These are phyloP conservation scores for Debaryomyces udenii DNA, from an alignment of 1,139 yeast genomes.

Conservation along the genomic window DNA sequence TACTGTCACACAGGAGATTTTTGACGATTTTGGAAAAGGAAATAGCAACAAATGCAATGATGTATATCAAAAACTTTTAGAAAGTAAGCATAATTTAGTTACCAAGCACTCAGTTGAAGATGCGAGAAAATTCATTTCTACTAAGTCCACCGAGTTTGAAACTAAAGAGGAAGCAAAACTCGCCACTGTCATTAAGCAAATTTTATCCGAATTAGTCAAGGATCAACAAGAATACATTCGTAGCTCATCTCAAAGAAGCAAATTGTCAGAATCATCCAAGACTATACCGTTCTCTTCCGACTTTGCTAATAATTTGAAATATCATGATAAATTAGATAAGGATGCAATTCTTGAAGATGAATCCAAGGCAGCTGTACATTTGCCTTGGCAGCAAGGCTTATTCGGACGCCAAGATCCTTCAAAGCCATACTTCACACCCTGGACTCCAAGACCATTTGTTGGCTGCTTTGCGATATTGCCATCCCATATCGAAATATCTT, in stretches of 20 bases:
- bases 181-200: slow-evolving; percentile 53
- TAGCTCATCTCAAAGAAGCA: slow-evolving; percentile 29
- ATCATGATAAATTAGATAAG: slow-evolving; percentile 51
- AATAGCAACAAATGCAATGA: slow-evolving; percentile 37
- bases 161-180: slow-evolving; percentile 41
- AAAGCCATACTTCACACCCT: slow-evolving; percentile 91
- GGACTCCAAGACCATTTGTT: slow-evolving; percentile 92
- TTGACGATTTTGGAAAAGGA: slow-evolving; percentile 24
- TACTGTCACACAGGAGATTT: slow-evolving; percentile 24
- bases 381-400: slow-evolving; percentile 78
- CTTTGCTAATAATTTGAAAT: slow-evolving; percentile 58
- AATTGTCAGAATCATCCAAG: slow-evolving; percentile 32
- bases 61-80: slow-evolving; percentile 31
- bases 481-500: slow-evolving; percentile 86
- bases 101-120: slow-evolving; percentile 20
- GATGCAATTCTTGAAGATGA: slow-evolving; percentile 62
- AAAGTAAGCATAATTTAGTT: slow-evolving; percentile 33
- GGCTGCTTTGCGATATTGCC: slow-evolving; percentile 94
- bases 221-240: slow-evolving; percentile 55
- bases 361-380: slow-evolving; percentile 46
- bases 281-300: slow-evolving; percentile 51
- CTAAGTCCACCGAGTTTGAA: slow-evolving; percentile 40
- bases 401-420: slow-evolving; percentile 78
- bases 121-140: slow-evolving; percentile 28
- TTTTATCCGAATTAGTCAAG: slow-evolving; percentile 57